phyloP scores from a whole-genome alignment of 768 basidiomycete species.

The Tylopilus felleus region DNA sequence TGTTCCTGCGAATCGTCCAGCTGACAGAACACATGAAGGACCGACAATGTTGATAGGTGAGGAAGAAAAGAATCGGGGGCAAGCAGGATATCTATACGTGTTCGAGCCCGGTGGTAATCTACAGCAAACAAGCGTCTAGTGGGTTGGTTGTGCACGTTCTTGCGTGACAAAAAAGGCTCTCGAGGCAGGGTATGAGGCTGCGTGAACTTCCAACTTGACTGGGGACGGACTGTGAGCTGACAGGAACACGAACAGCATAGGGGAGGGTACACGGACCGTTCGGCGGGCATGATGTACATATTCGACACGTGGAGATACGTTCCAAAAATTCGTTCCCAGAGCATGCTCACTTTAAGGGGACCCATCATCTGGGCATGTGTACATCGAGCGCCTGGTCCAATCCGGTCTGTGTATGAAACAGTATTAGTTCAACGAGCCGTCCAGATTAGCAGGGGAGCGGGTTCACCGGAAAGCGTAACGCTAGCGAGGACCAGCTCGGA shows the following conservation, averaged over 20 bases:
- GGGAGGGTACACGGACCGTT: conserved; percentile 11
- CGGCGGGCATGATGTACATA: conserved; percentile 19
- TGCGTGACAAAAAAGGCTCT: too few species aligned
- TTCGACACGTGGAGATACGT: conserved; percentile 21
- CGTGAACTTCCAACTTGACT: conserved; percentile 17
- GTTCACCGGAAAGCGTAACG: conserved; percentile 8
- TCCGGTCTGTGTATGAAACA: not conserved
- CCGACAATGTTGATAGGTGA: too few species aligned
- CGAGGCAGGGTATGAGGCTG: too few species aligned
- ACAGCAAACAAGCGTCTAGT: too few species aligned
- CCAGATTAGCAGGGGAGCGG: not conserved
- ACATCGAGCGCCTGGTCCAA: conserved; percentile 19
- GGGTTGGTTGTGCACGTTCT: too few species aligned
- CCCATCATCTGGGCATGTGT: conserved; percentile 22
- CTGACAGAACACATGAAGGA: too few species aligned
- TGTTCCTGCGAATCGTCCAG: too few species aligned
- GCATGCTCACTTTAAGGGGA: conserved; percentile 25
- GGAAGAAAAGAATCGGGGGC: too few species aligned
- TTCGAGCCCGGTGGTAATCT: too few species aligned
- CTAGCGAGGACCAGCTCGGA: conserved; percentile 15
- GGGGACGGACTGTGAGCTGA: not conserved
- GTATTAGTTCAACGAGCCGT: not conserved
- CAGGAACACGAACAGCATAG: not conserved
- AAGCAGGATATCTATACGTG: too few species aligned
- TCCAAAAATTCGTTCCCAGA: conserved; percentile 15